Base-by-base conservation (phyloP, 768 basidiomycete genomes). In the Pleurotus citrinopileatus region DNA sequence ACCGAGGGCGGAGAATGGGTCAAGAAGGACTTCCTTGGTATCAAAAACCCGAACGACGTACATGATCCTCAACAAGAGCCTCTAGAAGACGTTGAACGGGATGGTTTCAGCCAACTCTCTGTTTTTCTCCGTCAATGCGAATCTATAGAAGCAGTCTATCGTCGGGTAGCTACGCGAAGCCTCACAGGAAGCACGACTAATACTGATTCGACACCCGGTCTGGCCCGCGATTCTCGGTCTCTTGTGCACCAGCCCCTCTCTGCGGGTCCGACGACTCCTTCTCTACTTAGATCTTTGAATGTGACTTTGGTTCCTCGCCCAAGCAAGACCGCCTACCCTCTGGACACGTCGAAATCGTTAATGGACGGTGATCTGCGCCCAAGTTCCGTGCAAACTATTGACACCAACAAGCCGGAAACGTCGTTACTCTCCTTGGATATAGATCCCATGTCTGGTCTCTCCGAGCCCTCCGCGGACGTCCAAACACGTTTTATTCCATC, bases 401-500 rank as follows among this genome's bases (percentile, higher is more conserved):
- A 42, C 13, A 42, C 38, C 12, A 40, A 19, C 17, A 17, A n/a
- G 25, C 20, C 13, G 52, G 25, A 26, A 20, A 37, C 12, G 23
- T 26, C 13, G 15, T 20, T 47, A 2, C 26, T 47, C 28, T 36
- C 48, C 15, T 19, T 37, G 29, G 48, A 36, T 51, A 32, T 22
- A 15, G 29, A 20, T 3, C 22, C 29, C 2, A 22, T 51, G 48
- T n/a, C 48, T 51, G 34, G 48, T 9, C 48, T 51, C n/a, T 51
- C 29, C 15, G 48, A 51, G 37, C 19, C 48, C 12, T 51, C 34
- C 5, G 52, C 52, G 19, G 59, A 52, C 12, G 52, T 62, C 23
- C 66, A 75, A 55, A 74, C 71, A 3, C 69, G 74, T 23, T 77
- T 68, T 54, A 69, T 75, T 38, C 68, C 72, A 2, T 67, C 66